Evolutionary conservation across 306 rosid species (phyloP), one percentile per base, ranked within the genome.

Genomic region (Nissolia schottii): DNA sequence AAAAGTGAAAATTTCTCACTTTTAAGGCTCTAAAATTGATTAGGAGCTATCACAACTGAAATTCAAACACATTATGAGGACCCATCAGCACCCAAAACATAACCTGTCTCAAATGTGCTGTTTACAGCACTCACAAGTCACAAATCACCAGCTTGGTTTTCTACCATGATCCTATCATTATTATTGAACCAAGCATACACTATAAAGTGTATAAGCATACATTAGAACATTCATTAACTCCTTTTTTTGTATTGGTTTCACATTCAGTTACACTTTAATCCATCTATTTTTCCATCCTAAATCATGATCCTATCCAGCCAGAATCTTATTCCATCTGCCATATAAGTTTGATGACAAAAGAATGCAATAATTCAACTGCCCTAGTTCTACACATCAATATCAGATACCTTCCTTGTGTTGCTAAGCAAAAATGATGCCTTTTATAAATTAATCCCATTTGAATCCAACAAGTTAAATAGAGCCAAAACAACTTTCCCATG

Each of bases 61-160:
- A n/a, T n/a, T n/a, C n/a, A n/a, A n/a, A n/a, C n/a, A n/a, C n/a
- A n/a, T n/a, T n/a, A n/a, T n/a, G n/a, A n/a, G n/a, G n/a, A n/a
- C n/a, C n/a, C n/a, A n/a, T n/a, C n/a, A n/a, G n/a, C n/a, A 51
- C 22, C 59, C 16, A 11, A 41, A 63, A 51, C n/a, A 4, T 50
- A 22, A 25, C 6, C 46, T 15, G 6, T 13, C 25, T n/a, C 31
- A 49, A 8, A 23, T 8, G 27, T 10, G 43, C 19, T 54, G 20
- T 56, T 64, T 79, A 72, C 32, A 65, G 51, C 37, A 68, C 65
- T 46, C 58, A 55, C 48, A 43, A 40, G 15, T 51, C 41, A n/a
- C n/a, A n/a, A n/a, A n/a, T n/a, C n/a, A 59, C 74, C 46, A 73
- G 8, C 51, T 55, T 20, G 34, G 56, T 34, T 20, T 38, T 2